Conservation (phyloP, 1,139 yeast species). For the Eremothecium gossypii region DNA sequence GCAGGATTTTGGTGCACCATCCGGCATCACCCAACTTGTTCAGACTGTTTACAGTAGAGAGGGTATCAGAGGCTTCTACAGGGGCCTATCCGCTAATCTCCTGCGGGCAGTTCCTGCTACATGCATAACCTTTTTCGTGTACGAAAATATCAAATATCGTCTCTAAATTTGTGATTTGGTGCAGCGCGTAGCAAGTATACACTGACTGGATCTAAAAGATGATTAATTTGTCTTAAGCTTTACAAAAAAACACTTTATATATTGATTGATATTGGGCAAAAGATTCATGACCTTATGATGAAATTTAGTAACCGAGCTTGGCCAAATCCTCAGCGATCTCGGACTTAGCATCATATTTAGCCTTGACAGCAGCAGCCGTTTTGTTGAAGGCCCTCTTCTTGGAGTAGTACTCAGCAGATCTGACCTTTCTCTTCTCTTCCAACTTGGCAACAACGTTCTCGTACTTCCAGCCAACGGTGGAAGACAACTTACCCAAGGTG, state of each 20-base stretch:
- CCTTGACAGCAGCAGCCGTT: slow-evolving; percentile 81
- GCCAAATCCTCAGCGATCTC: slow-evolving; percentile 77
- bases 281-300: slow-evolving; percentile 14
- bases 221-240: slow-evolving; percentile 9
- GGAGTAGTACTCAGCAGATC: slow-evolving; percentile 98
- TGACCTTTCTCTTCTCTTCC: slow-evolving; percentile 99
- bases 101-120: slow-evolving; percentile 65
- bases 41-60: slow-evolving; percentile 35
- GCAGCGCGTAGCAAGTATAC: too few species aligned
- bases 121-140: slow-evolving; percentile 58
- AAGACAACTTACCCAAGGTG: slow-evolving; percentile 91
- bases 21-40: slow-evolving; percentile 36
- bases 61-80: slow-evolving; percentile 58
- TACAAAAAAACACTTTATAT: slow-evolving; percentile 9
- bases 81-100: slow-evolving; percentile 58
- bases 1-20: slow-evolving; percentile 45
- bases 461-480: slow-evolving; percentile 99
- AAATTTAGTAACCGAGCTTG: slow-evolving; percentile 68
- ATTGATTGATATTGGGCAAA: slow-evolving; percentile 5
- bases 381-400: slow-evolving; percentile 94
- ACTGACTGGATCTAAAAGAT: neutral
- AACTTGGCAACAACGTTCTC: slow-evolving; percentile 94
- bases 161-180: neutral
- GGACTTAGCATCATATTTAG: slow-evolving; percentile 58
- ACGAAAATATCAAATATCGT: slow-evolving; percentile 37